Percentiles rank a stretch among this genome's conserved stretches.
phyloP scores from a whole-genome alignment of 2,329 filamentous ascomycete genomes.

The Pezicula rhizophila region DNA sequence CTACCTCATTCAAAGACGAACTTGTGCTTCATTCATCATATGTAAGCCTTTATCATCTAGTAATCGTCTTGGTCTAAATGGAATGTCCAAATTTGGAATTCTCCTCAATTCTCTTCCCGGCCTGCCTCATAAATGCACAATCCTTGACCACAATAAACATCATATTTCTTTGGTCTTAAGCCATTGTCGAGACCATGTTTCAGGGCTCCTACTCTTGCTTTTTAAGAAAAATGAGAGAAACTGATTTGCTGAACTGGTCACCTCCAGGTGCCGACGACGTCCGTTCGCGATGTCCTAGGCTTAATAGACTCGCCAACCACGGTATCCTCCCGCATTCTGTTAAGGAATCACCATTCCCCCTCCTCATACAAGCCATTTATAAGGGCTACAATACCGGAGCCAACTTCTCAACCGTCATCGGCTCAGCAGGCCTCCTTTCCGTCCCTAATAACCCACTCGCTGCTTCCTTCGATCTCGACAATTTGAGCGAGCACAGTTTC shows the following conservation, averaged over 20 bases:
- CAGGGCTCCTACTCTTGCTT: too few relatives aligned
- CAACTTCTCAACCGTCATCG: slow-evolving; percentile 23
- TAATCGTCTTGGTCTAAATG: too few relatives aligned
- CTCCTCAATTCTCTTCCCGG: not conserved
- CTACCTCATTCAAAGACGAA: too few relatives aligned
- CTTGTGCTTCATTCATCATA: too few relatives aligned
- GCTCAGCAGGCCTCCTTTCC: slow-evolving; percentile 16
- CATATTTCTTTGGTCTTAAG: too few relatives aligned
- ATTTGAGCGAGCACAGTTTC: slow-evolving; percentile 25
- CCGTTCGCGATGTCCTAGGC: slow-evolving; percentile 24
- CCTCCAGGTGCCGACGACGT: slow-evolving; percentile 12
- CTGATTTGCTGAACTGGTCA: not conserved
- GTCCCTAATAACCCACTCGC: slow-evolving; percentile 12
- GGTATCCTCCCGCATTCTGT: slow-evolving; percentile 28
- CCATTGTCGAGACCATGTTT: too few relatives aligned
- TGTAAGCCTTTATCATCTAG: too few relatives aligned
- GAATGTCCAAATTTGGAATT: too few relatives aligned
- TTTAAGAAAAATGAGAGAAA: too few relatives aligned
- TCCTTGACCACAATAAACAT: slow-evolving; percentile 1
- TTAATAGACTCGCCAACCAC: slow-evolving; percentile 27
- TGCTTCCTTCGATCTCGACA: slow-evolving; percentile 17
- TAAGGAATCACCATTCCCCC: slow-evolving; percentile 24
- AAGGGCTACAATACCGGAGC: slow-evolving; percentile 27
- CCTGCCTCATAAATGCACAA: slow-evolving; percentile 4
- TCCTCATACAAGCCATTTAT: slow-evolving; percentile 17